Percentiles rank a stretch among this genome's conserved stretches.
phyloP scores from a whole-genome alignment of 1,284 basidiomycete species.

The Singerocomus inundabilis region DNA sequence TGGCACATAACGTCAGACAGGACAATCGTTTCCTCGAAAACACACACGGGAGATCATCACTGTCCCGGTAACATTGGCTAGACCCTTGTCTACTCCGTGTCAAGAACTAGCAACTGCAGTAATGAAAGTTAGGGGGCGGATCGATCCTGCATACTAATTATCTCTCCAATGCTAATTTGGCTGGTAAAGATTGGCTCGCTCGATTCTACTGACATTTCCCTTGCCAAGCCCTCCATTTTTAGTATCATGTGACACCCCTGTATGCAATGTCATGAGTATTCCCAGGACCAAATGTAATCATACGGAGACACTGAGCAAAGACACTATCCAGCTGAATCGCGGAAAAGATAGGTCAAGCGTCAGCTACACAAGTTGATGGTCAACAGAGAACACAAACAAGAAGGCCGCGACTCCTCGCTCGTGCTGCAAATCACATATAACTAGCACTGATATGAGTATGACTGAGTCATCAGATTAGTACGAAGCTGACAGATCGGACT shows the following conservation, averaged over 20 bases:
- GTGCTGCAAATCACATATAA: constrained; percentile 10
- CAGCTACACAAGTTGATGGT: constrained; percentile 3
- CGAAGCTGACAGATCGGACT: not conserved
- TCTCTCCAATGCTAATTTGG: not conserved
- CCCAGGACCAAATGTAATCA: not conserved
- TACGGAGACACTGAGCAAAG: constrained; percentile 19
- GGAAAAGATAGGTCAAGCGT: not conserved
- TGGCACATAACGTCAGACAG: not conserved
- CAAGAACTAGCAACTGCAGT: no score
- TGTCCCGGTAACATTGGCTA: not conserved
- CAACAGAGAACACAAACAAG: constrained; percentile 18
- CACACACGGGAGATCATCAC: not conserved
- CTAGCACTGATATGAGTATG: constrained; percentile 2
- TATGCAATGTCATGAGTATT: not conserved
- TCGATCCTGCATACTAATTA: not conserved
- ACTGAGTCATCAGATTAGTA: constrained; percentile 15
- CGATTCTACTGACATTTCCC: not conserved
- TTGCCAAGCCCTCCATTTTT: constrained; percentile 24
- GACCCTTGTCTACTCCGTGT: not conserved
- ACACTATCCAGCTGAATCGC: constrained; percentile 15
- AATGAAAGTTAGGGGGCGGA: not conserved
- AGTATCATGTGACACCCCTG: constrained; percentile 24
- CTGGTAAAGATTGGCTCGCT: constrained; percentile 11
- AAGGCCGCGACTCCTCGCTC: constrained; percentile 8
- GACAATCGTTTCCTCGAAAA: not conserved